Evolutionary conservation across 768 basidiomycete genomes (phyloP).

Genomic region (Boletus insuetus): DNA sequence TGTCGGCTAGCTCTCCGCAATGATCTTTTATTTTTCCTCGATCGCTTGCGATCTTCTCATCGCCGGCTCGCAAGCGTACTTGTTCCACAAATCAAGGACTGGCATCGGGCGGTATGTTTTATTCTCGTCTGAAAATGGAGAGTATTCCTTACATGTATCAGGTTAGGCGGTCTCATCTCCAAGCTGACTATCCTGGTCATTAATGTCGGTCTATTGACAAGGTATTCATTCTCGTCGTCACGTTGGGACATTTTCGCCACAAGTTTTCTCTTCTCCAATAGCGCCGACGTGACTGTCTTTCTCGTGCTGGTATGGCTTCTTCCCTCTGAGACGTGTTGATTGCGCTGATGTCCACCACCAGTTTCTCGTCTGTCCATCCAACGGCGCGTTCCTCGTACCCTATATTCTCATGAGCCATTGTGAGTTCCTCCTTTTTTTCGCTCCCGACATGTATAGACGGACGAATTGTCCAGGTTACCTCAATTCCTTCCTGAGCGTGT

Average conservation of each 20-base stretch:
- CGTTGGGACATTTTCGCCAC: not conserved
- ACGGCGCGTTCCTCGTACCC: constrained; percentile 36
- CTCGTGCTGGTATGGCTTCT: constrained; percentile 20
- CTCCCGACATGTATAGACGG: not conserved
- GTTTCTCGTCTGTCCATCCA: constrained; percentile 36
- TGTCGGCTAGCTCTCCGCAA: constrained; percentile 26
- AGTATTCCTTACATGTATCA: not conserved
- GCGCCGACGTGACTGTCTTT: constrained; percentile 30
- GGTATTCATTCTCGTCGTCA: constrained; percentile 15
- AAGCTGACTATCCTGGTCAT: constrained; percentile 33
- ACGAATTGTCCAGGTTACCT: constrained; percentile 30
- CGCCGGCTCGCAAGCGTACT: constrained; percentile 33
- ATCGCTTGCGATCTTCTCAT: constrained; percentile 34
- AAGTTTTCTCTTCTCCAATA: not conserved
- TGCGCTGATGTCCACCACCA: constrained; percentile 8
- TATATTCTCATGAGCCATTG: constrained; percentile 40
- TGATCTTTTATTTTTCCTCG: constrained; percentile 33
- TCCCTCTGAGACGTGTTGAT: not conserved
- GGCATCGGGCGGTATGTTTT: constrained; percentile 28
- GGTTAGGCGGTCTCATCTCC: constrained; percentile 33
- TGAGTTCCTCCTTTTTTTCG: constrained; percentile 7
- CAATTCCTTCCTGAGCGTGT: constrained; percentile 39
- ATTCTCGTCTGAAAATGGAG: not conserved
- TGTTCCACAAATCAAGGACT: constrained; percentile 32
- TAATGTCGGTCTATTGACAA: constrained; percentile 36